Percentiles rank a stretch among this genome's conserved stretches.
phyloP scores from a whole-genome alignment of 805 yeast species.

The Barnettozyma vustinii region DNA sequence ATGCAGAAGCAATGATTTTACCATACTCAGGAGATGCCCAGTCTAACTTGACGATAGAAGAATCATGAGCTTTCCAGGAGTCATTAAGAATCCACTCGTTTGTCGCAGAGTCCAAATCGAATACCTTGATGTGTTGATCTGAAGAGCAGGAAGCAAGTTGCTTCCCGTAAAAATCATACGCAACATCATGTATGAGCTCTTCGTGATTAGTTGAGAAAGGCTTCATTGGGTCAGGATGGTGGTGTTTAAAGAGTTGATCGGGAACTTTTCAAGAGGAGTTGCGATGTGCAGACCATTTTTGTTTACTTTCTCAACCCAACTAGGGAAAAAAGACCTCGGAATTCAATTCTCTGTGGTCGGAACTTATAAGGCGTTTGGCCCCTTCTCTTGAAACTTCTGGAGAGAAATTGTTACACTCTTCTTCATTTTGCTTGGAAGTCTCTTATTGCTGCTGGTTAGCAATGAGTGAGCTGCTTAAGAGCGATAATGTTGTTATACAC shows the following conservation, averaged over 20 bases:
- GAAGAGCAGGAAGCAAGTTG: slow-evolving; percentile 93
- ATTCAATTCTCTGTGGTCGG: not conserved
- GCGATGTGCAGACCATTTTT: no score
- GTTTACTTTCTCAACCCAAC: not conserved
- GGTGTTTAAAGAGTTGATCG: not conserved
- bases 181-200: slow-evolving; percentile 84
- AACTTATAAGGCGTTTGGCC: not conserved
- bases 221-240: slow-evolving; percentile 32
- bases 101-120: slow-evolving; percentile 61
- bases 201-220: slow-evolving; percentile 90
- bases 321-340: no score
- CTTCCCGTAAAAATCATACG: slow-evolving; percentile 89
- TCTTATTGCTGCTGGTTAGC: not conserved
- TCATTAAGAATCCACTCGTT: slow-evolving; percentile 82
- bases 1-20: slow-evolving; percentile 77
- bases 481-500: not conserved
- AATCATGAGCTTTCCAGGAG: slow-evolving; percentile 94
- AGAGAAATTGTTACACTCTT: no score
- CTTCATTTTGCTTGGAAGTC: no score
- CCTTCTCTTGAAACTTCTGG: not conserved
- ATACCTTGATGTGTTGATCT: slow-evolving; percentile 89
- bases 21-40: slow-evolving; percentile 98
- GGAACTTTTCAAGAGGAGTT: no score
- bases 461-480: slow-evolving; percentile 2
- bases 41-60: slow-evolving; percentile 70